phyloP scores from a whole-genome alignment of 208 protist genomes.

The Leishmania arabica region DNA sequence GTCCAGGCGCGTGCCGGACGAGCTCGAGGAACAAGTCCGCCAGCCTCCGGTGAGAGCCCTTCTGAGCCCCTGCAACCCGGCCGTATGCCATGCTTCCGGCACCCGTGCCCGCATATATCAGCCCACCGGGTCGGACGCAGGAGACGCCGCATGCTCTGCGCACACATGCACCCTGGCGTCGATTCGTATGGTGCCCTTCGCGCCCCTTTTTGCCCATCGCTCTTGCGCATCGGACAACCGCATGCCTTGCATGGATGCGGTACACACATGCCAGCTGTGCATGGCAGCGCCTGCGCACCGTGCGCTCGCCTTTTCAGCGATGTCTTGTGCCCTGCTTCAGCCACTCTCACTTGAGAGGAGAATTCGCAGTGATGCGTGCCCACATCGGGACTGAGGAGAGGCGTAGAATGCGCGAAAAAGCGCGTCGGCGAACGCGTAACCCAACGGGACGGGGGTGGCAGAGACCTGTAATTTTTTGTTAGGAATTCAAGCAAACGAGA shows the following conservation, averaged over 20 bases:
- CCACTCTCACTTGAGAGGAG: too few species aligned
- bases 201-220: not conserved
- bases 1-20: not conserved
- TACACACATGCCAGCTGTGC: not conserved
- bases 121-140: not conserved
- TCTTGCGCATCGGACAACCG: not conserved
- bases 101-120: not conserved
- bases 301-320: not conserved
- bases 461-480: not conserved
- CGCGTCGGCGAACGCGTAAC: not conserved
- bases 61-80: not conserved
- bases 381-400: not conserved
- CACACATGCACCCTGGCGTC: not conserved
- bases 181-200: not conserved
- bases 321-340: not conserved
- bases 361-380: not conserved
- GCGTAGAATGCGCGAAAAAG: not conserved
- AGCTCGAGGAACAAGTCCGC: not conserved
- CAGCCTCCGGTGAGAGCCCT: not conserved
- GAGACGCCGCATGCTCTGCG: not conserved
- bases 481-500: not conserved
- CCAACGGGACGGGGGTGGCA: not conserved
- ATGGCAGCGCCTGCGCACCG: not conserved
- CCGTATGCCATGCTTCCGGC: too few species aligned
- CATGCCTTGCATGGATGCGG: not conserved